phyloP scores from a whole-genome alignment of 2,329 filamentous ascomycete genomes.

The Bipolaris bicolor region DNA sequence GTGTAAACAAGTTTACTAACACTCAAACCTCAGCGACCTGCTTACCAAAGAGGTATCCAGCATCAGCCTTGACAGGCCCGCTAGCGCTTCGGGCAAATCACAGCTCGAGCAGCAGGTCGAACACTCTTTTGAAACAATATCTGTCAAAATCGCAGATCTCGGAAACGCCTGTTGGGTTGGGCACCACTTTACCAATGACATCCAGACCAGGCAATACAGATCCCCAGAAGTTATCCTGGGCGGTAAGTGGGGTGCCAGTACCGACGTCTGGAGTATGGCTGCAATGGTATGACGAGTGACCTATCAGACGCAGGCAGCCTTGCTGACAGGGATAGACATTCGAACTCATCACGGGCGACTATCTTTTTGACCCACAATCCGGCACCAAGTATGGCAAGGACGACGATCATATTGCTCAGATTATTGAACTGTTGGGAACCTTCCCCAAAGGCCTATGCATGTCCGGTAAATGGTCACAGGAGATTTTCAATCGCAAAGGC shows the following conservation, averaged over 20 bases:
- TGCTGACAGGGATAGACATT: constrained; percentile 71
- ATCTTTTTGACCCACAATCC: constrained; percentile 97
- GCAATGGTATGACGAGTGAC: constrained; percentile 75
- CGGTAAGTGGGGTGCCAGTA: constrained; percentile 98
- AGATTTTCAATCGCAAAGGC: constrained; percentile 98
- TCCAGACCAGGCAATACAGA: constrained; percentile 95
- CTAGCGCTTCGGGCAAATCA: constrained; percentile 58
- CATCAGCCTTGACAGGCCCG: constrained; percentile 81
- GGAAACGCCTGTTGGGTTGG: constrained; percentile 99
- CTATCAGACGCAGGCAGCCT: background rate
- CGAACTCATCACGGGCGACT: constrained; percentile 96
- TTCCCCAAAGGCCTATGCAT: constrained; percentile 93
- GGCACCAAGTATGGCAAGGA: constrained; percentile 99
- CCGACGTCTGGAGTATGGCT: constrained; percentile 99
- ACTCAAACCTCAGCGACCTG: constrained; percentile 68
- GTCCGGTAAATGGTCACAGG: constrained; percentile 95
- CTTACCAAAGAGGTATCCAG: constrained; percentile 92
- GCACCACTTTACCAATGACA: constrained; percentile 99
- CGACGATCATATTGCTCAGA: constrained; percentile 98
- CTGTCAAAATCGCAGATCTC: constrained; percentile 97
- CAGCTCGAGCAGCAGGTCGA: constrained; percentile 60
- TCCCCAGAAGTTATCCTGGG: constrained; percentile 97
- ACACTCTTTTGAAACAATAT: constrained; percentile 76
- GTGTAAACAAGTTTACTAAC: background rate
- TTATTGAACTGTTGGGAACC: constrained; percentile 92